These are phyloP conservation scores for Ricinus communis DNA, from an alignment of 345 rosid genomes.

Conservation along the genomic window DNA sequence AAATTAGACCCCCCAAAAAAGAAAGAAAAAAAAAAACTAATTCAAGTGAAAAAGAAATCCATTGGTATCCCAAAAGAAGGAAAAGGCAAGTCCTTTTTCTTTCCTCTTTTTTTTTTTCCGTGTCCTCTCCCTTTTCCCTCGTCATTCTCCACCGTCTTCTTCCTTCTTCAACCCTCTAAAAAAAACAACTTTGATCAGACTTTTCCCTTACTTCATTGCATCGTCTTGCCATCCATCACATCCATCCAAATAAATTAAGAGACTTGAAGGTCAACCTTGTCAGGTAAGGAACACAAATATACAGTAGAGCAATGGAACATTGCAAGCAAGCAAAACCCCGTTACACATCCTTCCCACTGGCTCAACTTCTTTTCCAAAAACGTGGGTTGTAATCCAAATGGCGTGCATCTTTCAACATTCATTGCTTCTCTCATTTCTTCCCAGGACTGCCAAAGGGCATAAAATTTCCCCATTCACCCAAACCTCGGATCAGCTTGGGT, in stretches of 20 bases:
- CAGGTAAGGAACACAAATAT: constrained; percentile 37
- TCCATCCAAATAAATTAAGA: constrained; percentile 32
- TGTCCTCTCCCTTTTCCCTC: neutral
- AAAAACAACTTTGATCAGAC: constrained; percentile 7
- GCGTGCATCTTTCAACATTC: constrained; percentile 7
- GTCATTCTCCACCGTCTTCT: neutral
- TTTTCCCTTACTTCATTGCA: neutral
- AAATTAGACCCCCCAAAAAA: neutral
- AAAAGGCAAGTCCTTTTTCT: neutral
- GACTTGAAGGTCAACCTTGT: constrained; percentile 24
- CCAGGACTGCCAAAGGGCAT: constrained; percentile 20
- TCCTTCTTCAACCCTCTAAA: constrained; percentile 7
- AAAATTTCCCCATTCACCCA: constrained; percentile 22
- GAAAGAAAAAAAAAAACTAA: neutral
- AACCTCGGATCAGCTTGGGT: constrained; percentile 2
- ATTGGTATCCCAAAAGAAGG: constrained; percentile 15
- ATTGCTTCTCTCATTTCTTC: constrained; percentile 10
- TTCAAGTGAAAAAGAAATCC: constrained; percentile 10
- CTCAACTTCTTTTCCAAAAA: constrained; percentile 27
- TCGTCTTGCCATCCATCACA: constrained; percentile 23
- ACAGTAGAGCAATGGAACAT: constrained; percentile 23
- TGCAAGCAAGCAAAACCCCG: constrained; percentile 24
- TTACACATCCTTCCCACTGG: constrained; percentile 16
- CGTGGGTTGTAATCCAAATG: constrained; percentile 10
- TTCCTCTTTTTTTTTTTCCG: neutral